Conservation (phyloP, 2,329 filamentous ascomycete genomes). For the Fusarium sp. region DNA sequence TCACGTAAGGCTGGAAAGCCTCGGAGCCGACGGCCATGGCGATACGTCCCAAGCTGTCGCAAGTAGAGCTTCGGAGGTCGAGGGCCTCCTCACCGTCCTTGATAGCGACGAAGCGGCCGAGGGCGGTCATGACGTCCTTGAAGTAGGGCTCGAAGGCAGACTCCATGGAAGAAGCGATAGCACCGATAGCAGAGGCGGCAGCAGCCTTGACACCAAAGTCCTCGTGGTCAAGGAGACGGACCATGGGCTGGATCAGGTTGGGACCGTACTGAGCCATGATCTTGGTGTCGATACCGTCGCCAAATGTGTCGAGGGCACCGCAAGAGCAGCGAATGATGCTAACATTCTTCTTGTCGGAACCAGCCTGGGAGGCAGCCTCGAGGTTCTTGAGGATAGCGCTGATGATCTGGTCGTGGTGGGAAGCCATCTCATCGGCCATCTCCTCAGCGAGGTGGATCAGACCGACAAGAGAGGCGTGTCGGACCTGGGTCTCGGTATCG, state of each 20-base stretch:
- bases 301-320: constrained; percentile 90
- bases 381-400: constrained; percentile 89
- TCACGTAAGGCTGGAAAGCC: constrained; percentile 90
- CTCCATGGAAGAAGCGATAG: constrained; percentile 87
- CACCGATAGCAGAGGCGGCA: constrained; percentile 89
- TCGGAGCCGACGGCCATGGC: constrained; percentile 87
- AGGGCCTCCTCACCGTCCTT: constrained; percentile 93
- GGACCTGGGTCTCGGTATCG: constrained; percentile 85
- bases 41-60: constrained; percentile 94
- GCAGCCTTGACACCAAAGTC: constrained; percentile 92
- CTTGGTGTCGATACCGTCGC: constrained; percentile 83
- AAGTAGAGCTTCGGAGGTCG: constrained; percentile 87
- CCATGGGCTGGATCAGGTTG: constrained; percentile 86
- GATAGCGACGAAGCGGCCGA: constrained; percentile 84
- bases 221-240: constrained; percentile 83
- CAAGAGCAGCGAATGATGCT: constrained; percentile 91
- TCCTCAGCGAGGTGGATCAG: constrained; percentile 94
- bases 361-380: constrained; percentile 79
- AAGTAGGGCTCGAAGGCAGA: constrained; percentile 92
- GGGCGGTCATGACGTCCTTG: constrained; percentile 87
- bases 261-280: constrained; percentile 85
- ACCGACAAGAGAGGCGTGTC: constrained; percentile 87
- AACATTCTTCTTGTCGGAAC: constrained; percentile 79
- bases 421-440: constrained; percentile 87
- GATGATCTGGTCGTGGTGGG: constrained; percentile 87